Base-by-base conservation (phyloP, 75 land plant species). In the Ceratopteris richardii region DNA sequence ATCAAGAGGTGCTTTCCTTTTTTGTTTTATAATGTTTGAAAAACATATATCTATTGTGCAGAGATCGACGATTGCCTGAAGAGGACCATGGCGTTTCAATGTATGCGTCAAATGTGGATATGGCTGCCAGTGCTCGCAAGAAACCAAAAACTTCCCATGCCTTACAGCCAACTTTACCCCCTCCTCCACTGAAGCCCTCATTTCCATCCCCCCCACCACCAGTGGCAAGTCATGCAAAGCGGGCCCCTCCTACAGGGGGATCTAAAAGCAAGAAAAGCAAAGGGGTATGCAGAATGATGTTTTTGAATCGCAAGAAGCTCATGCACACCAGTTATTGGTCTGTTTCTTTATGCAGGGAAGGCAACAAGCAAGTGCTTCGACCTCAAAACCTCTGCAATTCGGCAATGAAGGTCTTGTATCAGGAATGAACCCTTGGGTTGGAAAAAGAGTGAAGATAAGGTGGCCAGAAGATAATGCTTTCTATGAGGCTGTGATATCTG, bases 381-480 rank as follows among this genome's bases (percentile, higher is more conserved):
- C 12, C 23, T 26, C 54, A 52, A 26, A 26, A 24, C 13, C 54
- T 12, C 13, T 24, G 4, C 50, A 5, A 46, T 33, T 33, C 9
- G 48, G 64, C 29, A 57, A 48, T 59, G 63, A 63, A 20, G 61
- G 59, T 10, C 43, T 64, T 14, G 68, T 57, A 27, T 29, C 43
- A 29, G 51, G 27, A 13, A 57, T 56, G 48, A 77, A 83, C 63
- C 70, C 74, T 56, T 74, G 80, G 64, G 68, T 91, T 46, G 97
- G 97, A 20, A 66, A 77, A 59, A 82, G 66, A 69, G 86, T 92
- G 13, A 68, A 54, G 66, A 92, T 86, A 29, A 58, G 89, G 51
- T 92, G 97, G 97, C 97, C 97, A 29, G 89, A 77, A 26, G 97
- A 92, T 57, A 92, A 92, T 36, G 74, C 65, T 23, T 88, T 88